Base-by-base conservation (phyloP, 768 basidiomycete genomes). In the Boletellus emodensis region DNA sequence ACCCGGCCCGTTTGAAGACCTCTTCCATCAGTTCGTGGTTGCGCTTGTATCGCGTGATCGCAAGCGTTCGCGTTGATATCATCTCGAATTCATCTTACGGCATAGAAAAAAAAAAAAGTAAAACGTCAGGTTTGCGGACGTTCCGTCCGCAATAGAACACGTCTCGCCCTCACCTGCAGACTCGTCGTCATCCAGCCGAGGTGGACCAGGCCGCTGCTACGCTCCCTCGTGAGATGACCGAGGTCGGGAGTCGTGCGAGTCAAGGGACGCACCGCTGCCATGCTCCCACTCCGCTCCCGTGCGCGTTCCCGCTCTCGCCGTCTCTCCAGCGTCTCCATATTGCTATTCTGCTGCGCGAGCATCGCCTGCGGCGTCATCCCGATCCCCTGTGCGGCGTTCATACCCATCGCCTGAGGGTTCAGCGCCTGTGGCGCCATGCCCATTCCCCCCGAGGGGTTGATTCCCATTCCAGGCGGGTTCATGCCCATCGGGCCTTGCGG, bases 21-120 rank as follows among this genome's bases (percentile, higher is more conserved):
- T 85, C 85, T 61, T 85, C 85, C 88, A 92, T 92, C 52, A 85
- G 72, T 39, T 90, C 89, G 59, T 91, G 87, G 59, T 92, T 92
- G 6, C 88, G 81, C 56, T 76, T 79, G 61, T 90, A 92, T 33
- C 89, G 76, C 15, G 82, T 78, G 33, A 86, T 60, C 7, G 90
- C 85, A 14, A 90, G 73, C 3, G 86, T 80, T 38, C 85, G 78
- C 2, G 85, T 81, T 0, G 89, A 85, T 51, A 90, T 84, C 52
- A 76, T 72, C 51, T 90, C 88, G 20, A 75, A 68, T 53, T 88
- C 86, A 57, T 87, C 83, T 79, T 10, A n/a, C 6, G 3, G 6
- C 12, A 46, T 3, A 28, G 32, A 28, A 2, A 34, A 0, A 28
- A 28, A 8, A 28, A 28, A 8, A 28, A 28, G n/a, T n/a, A 28